Base-by-base conservation (phyloP, 192 early-diverging fungal genomes). In the Anaeromyces robustus region DNA sequence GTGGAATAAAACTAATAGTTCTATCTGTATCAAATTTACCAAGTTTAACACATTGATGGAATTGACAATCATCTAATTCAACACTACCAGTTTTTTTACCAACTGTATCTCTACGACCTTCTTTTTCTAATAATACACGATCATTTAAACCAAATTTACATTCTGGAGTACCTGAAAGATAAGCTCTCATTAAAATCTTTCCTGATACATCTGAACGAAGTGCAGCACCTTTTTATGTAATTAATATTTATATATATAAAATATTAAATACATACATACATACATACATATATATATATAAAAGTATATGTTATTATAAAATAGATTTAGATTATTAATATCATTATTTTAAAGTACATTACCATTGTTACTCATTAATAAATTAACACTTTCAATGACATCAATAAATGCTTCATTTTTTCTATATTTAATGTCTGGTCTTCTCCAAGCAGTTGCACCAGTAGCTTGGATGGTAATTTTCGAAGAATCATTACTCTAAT, bases 401-500 rank as follows among this genome's bases (percentile, higher is more conserved):
- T 99, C 97, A 29, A 99, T 89, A 85, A 99, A 99, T 2, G 95
- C 96, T 84, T 99, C 97, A 85, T 99, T 99, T 86, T 98, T 98
- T 81, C 96, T 90, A 86, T 99, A 97, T 83, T 90, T 93, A 81
- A 99, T 96, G 82, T 97, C 97, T 31, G 94, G 92, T 78, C 95
- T 84, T 78, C 97, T 88, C 96, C 96, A 99, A 26, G 94, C 92
- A 37, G 95, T 96, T 2, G 95, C 94, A 26, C 96, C 96, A 26
- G 97, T 99, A 41, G 96, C 97, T 86, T 98, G 96, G 83, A 96
- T 96, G 0, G 96, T 96, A 80, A 98, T 95, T 81, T 90, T 92
- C 79, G 93, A 88, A 78, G 92, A 91, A 80, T 87, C 83, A 68
- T 4, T n/a, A n/a, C 52, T 68, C 52, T 68, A 7, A n/a, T 22